Base-by-base conservation (phyloP, 1,139 yeast genomes). In the Yamadazyma blattariae region DNA sequence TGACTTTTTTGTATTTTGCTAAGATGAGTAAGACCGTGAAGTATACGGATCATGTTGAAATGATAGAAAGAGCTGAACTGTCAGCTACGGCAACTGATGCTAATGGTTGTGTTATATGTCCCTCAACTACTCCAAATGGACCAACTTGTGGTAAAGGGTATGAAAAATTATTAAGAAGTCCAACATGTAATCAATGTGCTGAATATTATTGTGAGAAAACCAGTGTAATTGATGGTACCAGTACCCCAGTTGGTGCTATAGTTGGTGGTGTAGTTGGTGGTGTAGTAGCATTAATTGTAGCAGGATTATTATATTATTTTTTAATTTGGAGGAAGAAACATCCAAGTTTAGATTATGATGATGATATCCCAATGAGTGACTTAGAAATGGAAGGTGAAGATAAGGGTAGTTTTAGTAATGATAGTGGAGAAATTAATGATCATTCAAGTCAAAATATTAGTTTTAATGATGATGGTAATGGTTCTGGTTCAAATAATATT, bases 261-360 rank as follows among this genome's bases (percentile, higher is more conserved):
- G 78, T 79, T 0, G 89, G 86, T 5, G 86, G 86, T 19, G 78
- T 77, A 2, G 67, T 75, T 2, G 85, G 82, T 9, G 77, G 76
- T 7, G 58, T 70, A 3, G 67, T 63, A 3, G 49, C 36, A 5
- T 49, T 73, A 2, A 16, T 75, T 2, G 57, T 1, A 29, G 70
- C 50, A 3, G 64, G 64, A 3, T 46, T 67, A 10, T 41, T 60
- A 34, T 69, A 59, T 44, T 69, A 52, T 61, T 58, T 45, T 44
- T 66, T 35, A 42, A 64, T 48, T 16, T 56, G 50, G 59, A 49
- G 45, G 46, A 60, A 54, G 53, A 58, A 47, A 33, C 57, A 51
- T 34, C 56, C 55, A 6, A 40, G 43, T 25, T 44, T 51, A 25
- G 50, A 50, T 45, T 54, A 56, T 8, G 61, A 57, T 23, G 65